phyloP scores from a whole-genome alignment of 768 basidiomycete species.

The Xerocomellus amylosporus region DNA sequence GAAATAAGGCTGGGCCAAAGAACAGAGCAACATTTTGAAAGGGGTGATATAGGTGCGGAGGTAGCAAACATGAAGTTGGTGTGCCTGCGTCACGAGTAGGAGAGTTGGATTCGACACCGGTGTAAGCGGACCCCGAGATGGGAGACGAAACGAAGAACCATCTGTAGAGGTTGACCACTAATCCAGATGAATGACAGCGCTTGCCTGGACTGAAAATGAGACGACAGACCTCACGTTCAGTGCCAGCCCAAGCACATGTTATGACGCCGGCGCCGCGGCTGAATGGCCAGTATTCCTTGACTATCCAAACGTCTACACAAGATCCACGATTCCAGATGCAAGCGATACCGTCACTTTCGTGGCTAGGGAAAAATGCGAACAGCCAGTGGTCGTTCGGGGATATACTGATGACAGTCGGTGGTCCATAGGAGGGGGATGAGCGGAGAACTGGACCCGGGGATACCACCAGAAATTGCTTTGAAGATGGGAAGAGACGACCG shows the following conservation, averaged over 20 bases:
- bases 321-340: constrained; percentile 64
- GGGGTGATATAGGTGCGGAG: constrained; percentile 44
- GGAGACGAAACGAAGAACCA: constrained; percentile 53
- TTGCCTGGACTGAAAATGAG: not conserved
- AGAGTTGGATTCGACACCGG: constrained; percentile 55
- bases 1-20: constrained; percentile 43
- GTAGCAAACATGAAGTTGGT: constrained; percentile 54
- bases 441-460: constrained; percentile 51
- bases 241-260: constrained; percentile 58
- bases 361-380: constrained; percentile 72
- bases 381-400: constrained; percentile 60
- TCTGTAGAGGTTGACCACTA: constrained; percentile 54
- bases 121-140: constrained; percentile 54
- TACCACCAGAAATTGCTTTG: constrained; percentile 58
- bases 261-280: constrained; percentile 55
- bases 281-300: constrained; percentile 57
- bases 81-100: constrained; percentile 62
- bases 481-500: constrained; percentile 67
- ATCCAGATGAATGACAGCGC: not conserved
- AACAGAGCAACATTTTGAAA: constrained; percentile 48
- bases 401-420: constrained; percentile 60
- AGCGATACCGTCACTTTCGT: constrained; percentile 52
- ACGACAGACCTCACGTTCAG: constrained; percentile 54
- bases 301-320: constrained; percentile 60
- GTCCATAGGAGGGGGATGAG: constrained; percentile 49